phyloP scores from a whole-genome alignment of 1,284 basidiomycete species.

The Sanguinoderma infundibulare region DNA sequence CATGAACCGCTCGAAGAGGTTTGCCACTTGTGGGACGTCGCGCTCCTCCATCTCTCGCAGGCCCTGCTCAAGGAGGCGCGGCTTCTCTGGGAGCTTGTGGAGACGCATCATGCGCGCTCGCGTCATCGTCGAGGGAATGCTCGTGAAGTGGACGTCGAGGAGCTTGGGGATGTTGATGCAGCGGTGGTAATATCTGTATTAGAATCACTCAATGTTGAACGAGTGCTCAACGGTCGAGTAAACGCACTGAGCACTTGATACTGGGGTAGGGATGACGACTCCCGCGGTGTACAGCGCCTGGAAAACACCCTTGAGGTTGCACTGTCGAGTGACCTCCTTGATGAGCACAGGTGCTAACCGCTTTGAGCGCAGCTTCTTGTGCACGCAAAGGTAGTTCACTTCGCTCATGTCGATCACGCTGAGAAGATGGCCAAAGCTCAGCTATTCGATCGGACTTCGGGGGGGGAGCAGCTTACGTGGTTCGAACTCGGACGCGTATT shows the following conservation, averaged over 20 bases:
- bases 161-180: constrained; percentile 93
- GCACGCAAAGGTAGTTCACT: constrained; percentile 98
- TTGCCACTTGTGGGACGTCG: constrained; percentile 78
- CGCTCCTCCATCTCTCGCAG: constrained; percentile 88
- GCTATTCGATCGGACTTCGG: neutral
- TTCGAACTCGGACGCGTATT: constrained; percentile 78
- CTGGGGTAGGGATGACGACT: constrained; percentile 88
- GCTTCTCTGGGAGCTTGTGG: constrained; percentile 67
- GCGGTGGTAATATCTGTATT: constrained; percentile 87
- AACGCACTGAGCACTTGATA: constrained; percentile 78
- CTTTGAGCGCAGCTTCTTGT: constrained; percentile 97
- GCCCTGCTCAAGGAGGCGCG: constrained; percentile 52
- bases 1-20: constrained; percentile 85
- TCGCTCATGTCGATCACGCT: constrained; percentile 82
- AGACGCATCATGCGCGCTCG: constrained; percentile 84
- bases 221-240: neutral
- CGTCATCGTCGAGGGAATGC: constrained; percentile 83
- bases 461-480: constrained; percentile 54
- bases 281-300: constrained; percentile 98
- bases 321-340: constrained; percentile 96
- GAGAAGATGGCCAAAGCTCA: neutral
- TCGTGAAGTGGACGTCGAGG: constrained; percentile 91
- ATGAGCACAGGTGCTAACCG: constrained; percentile 96
- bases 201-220: neutral
- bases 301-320: constrained; percentile 89